Conservation (phyloP, 2,329 filamentous ascomycete species). For the Metarhizium robertsii region DNA sequence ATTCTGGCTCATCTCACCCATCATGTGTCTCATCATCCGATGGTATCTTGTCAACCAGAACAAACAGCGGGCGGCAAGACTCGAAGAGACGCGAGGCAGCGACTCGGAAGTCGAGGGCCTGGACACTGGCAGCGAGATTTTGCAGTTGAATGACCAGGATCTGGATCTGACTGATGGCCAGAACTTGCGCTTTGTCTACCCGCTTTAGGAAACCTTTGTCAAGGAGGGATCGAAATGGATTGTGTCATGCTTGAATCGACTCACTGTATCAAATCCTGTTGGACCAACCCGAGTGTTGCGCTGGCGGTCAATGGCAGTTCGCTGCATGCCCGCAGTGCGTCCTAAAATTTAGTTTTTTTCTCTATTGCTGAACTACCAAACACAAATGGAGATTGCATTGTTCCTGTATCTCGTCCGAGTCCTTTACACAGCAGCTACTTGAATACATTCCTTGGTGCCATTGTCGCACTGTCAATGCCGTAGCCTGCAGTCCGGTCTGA, state of each 20-base stretch:
- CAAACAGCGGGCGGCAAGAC: constrained; percentile 6
- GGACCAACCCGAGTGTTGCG: too few relatives aligned
- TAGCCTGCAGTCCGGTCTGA: too few relatives aligned
- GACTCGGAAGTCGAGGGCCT: constrained; percentile 10
- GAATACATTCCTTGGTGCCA: too few relatives aligned
- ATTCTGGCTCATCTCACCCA: constrained; percentile 16
- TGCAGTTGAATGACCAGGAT: constrained; percentile 10
- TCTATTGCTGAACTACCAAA: too few relatives aligned
- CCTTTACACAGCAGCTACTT: too few relatives aligned
- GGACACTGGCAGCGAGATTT: constrained; percentile 9
- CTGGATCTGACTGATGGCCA: constrained; percentile 12
- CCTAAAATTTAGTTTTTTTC: too few relatives aligned
- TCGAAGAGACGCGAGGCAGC: constrained; percentile 1
- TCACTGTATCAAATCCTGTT: too few relatives aligned
- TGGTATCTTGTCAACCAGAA: constrained; percentile 13
- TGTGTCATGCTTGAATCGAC: too few relatives aligned
- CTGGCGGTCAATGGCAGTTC: too few relatives aligned
- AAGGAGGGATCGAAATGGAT: too few relatives aligned
- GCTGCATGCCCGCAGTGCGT: too few relatives aligned
- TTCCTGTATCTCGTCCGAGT: background rate
- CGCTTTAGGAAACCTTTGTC: constrained; percentile 18
- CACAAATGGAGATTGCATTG: background rate
- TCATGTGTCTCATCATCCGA: constrained; percentile 15
- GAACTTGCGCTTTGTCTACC: constrained; percentile 13
- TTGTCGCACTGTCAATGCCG: too few relatives aligned